Evolutionary conservation across 2,329 filamentous ascomycete species (phyloP), one percentile per base, ranked within the genome.

Genomic region (Plectosphaerella cucumerina): DNA sequence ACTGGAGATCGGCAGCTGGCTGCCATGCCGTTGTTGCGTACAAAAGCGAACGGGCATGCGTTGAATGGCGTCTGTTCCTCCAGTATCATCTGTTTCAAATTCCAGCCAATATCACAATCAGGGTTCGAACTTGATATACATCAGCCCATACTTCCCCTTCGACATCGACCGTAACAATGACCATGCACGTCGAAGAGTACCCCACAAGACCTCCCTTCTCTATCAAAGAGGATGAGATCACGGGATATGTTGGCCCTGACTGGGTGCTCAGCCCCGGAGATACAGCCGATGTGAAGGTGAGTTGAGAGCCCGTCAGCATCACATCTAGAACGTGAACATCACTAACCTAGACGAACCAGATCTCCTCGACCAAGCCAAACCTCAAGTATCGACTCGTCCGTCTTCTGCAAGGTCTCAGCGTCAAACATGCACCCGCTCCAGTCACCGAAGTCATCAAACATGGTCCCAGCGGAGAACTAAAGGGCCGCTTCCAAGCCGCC

Each of bases 161-260:
- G 12, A 31, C 4, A 9, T 11, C 26, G 12, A 11, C 26, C 26
- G n/a, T n/a, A n/a, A n/a, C n/a, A n/a, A 31, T 31, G 26, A 31
- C 26, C 6, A 37, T 37, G 12, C 15, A 15, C n/a, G 15, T 17
- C 35, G 35, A 37, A 15, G 35, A 37, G 17, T 37, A 37, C 17
- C 35, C 35, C 35, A 37, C 35, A 6, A 15, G 35, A 15, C 35
- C 35, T 14, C 5, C 35, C n/a, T 37, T 37, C 35, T 14, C 10
- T 9, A 37, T 48, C 1, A 37, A 51, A 12, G 49, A 47, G 26
- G 45, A 53, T 6, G 52, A 54, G 26, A 54, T 54, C 17, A 54
- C 43, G 8, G 53, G 53, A 6, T 52, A 52, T 33, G 47, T 50
- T 11, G 53, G 52, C 10, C 47, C 53, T 26, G 6, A 31, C 6